phyloP scores from a whole-genome alignment of 176 grass and related monocot species.

The Secale cereale region DNA sequence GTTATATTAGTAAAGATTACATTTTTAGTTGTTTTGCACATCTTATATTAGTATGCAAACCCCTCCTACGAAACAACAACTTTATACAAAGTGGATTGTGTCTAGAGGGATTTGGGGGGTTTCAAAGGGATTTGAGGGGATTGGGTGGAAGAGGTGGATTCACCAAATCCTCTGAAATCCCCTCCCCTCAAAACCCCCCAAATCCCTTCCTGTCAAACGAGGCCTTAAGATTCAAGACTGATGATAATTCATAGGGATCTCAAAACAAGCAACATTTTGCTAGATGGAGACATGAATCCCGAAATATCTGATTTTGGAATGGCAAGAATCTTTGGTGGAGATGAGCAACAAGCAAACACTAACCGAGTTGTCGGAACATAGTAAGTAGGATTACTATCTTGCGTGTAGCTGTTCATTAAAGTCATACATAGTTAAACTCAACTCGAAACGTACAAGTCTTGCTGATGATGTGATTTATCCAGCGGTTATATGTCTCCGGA shows the following conservation, averaged over 20 bases:
- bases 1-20: no score
- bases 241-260: conserved; percentile 53
- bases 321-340: conserved; percentile 42
- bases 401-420: background rate
- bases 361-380: conserved; percentile 51
- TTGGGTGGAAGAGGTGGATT: no score
- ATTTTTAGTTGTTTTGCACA: no score
- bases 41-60: no score
- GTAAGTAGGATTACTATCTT: conserved; percentile 32
- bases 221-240: conserved; percentile 49
- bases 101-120: no score
- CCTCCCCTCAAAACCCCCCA: no score
- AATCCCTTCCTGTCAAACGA: no score
- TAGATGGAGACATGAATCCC: conserved; percentile 42
- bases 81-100: no score
- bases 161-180: no score
- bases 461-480: background rate
- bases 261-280: conserved; percentile 56
- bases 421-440: background rate
- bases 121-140: no score
- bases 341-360: conserved; percentile 45
- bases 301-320: conserved; percentile 61
- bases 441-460: background rate
- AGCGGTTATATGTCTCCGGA: conserved; percentile 57
- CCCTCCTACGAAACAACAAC: no score